phyloP scores from a whole-genome alignment of 2,329 filamentous ascomycete genomes.

The Westerdykella sp. region DNA sequence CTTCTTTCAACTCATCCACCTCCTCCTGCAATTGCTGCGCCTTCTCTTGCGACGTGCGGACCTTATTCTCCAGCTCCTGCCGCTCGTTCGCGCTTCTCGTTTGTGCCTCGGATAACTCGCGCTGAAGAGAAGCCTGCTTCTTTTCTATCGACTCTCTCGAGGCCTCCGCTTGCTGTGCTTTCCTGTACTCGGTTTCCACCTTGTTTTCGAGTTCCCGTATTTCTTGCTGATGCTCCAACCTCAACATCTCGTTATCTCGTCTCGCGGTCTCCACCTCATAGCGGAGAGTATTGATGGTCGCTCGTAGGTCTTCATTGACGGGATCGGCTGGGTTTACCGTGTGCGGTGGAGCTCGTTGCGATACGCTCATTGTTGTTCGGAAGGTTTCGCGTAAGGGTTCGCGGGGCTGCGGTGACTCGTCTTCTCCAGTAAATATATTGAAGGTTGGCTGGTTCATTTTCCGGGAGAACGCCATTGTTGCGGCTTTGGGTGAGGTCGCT shows the following conservation, averaged over 20 bases:
- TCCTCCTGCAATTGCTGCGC: conserved; percentile 72
- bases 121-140: conserved; percentile 50
- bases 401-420: conserved; percentile 26
- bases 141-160: conserved; percentile 46
- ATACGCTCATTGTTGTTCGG: conserved; percentile 38
- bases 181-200: conserved; percentile 79
- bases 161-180: conserved; percentile 54
- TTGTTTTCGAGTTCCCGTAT: conserved; percentile 71
- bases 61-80: conserved; percentile 48
- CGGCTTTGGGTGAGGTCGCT: background rate
- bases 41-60: conserved; percentile 58
- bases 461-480: conserved; percentile 21
- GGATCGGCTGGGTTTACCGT: conserved; percentile 37
- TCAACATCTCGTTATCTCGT: conserved; percentile 76
- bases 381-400: conserved; percentile 40
- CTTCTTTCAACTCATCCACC: conserved; percentile 72
- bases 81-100: conserved; percentile 52
- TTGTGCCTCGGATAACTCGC: conserved; percentile 51
- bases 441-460: conserved; percentile 41
- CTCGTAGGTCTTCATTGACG: conserved; percentile 72
- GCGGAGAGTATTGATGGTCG: conserved; percentile 78
- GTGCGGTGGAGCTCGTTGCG: conserved; percentile 25
- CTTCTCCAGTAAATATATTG: conserved; percentile 45
- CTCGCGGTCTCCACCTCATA: conserved; percentile 84
- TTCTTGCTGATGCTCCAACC: conserved; percentile 75